Evolutionary conservation across 192 early-diverging fungal genomes (phyloP), one percentile per base, ranked within the genome.

Genomic region (Entomortierella lignicola): DNA sequence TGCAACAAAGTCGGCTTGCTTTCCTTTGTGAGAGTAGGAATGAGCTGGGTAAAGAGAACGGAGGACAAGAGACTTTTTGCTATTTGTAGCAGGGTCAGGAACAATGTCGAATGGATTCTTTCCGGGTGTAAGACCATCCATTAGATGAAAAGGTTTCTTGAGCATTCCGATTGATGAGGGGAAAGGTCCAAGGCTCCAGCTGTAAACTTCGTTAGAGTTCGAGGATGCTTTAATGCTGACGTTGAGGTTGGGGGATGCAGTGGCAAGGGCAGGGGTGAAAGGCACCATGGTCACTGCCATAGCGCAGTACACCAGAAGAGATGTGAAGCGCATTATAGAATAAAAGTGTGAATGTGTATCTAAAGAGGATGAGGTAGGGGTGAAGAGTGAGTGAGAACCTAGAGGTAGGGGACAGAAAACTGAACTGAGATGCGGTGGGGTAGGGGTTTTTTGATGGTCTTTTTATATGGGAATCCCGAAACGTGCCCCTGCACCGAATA

Each of bases 21-120:
- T 47, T 15, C 59, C 42, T 7, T 65, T 69, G 23, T 27, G 60
- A 4, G 73, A 29, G 52, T 69, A 77, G 23, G 73, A 77, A n/a
- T 47, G 8, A 20, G 54, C 66, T 17, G 73, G 73, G 48, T 77
- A 77, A 6, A 77, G 23, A 0, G 73, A 77, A n/a, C 73, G 65
- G 8, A 77, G 55, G 44, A 77, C 66, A 13, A 31, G 50, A 54
- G 6, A 2, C 2, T 52, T 37, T 43, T 15, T 25, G 1, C 25
- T 26, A 26, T 55, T 34, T 21, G 48, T 1, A 63, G 37, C 10
- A 8, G 72, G 59, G 26, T 75, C 72, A 11, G 29, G 51, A 37
- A 55, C 53, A 29, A 75, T 75, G 30, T 75, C 72, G 31, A 75
- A 75, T 2, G 47, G 52, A 48, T 50, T 59, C 20, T 56, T 50